These are phyloP conservation scores for Fusarium cicatricum DNA, from an alignment of 2,329 filamentous ascomycete species.

Conservation along the genomic window DNA sequence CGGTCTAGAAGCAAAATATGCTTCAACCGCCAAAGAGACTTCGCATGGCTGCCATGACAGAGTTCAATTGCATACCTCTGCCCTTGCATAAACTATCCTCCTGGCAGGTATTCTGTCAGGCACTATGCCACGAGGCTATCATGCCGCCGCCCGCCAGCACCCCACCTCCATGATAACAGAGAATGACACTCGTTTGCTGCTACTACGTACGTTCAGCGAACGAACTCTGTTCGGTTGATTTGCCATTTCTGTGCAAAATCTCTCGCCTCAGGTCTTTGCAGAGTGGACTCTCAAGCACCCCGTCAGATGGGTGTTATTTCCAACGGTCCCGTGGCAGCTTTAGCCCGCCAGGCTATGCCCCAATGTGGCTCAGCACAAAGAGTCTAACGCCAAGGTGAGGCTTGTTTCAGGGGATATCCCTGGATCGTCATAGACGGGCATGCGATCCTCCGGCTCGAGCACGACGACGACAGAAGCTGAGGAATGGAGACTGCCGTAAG, in stretches of 20 bases:
- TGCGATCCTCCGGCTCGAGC: constrained; percentile 7
- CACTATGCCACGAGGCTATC: constrained; percentile 29
- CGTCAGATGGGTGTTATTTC: constrained; percentile 33
- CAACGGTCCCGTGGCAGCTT: constrained; percentile 35
- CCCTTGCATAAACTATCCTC: constrained; percentile 32
- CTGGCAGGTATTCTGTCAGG: constrained; percentile 23
- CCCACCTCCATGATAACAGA: constrained; percentile 25
- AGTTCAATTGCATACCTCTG: constrained; percentile 12
- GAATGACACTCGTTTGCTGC: background rate
- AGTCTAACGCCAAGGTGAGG: constrained; percentile 36
- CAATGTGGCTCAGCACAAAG: constrained; percentile 26
- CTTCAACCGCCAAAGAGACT: constrained; percentile 13
- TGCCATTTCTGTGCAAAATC: constrained; percentile 15
- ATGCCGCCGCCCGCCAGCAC: constrained; percentile 19
- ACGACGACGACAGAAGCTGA: constrained; percentile 29
- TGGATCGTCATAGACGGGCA: constrained; percentile 24
- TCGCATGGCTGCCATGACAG: constrained; percentile 2
- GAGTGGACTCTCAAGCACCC: constrained; percentile 7
- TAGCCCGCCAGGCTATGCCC: constrained; percentile 23
- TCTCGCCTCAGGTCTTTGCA: constrained; percentile 22
- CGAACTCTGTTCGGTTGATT: constrained; percentile 13
- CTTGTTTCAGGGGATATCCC: constrained; percentile 41
- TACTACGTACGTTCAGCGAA: background rate
- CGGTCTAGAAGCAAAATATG: constrained; percentile 5
- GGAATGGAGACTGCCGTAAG: constrained; percentile 34